These are phyloP conservation scores for Mycosphaerella arachidis DNA, from an alignment of 2,329 filamentous ascomycete genomes.

Conservation along the genomic window DNA sequence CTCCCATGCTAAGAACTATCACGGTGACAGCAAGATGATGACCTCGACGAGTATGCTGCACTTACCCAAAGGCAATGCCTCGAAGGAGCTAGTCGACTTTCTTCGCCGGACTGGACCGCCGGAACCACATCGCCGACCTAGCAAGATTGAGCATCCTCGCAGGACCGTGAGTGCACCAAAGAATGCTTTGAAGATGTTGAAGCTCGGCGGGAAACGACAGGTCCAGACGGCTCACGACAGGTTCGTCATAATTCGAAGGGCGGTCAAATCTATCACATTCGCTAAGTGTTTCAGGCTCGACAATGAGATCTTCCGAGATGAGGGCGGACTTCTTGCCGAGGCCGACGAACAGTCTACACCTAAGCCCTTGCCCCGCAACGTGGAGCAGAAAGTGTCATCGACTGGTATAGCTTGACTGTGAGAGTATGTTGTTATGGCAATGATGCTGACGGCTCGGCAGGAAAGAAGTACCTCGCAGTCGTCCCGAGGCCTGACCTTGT, in stretches of 20 bases:
- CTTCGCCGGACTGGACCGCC: constrained; percentile 36
- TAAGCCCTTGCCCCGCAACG: constrained; percentile 20
- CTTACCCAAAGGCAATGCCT: constrained; percentile 27
- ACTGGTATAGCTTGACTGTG: constrained; percentile 25
- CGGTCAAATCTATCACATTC: constrained; percentile 1
- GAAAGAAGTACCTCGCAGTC: constrained; percentile 27
- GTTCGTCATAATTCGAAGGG: constrained; percentile 8
- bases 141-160: constrained; percentile 24
- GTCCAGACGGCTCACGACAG: constrained; percentile 23
- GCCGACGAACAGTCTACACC: neutral
- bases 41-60: constrained; percentile 29
- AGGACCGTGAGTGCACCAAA: constrained; percentile 27
- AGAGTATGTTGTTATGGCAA: neutral
- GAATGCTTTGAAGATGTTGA: constrained; percentile 32
- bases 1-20: neutral
- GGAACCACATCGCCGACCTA: constrained; percentile 28
- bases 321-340: constrained; percentile 27
- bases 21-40: constrained; percentile 27
- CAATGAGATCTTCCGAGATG: constrained; percentile 22
- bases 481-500: constrained; percentile 1
- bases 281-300: constrained; percentile 15
- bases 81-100: constrained; percentile 37
- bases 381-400: constrained; percentile 34
- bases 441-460: constrained; percentile 17
- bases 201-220: constrained; percentile 10